phyloP scores from a whole-genome alignment of 441 rosid genomes.

The Corymbia citriodora region DNA sequence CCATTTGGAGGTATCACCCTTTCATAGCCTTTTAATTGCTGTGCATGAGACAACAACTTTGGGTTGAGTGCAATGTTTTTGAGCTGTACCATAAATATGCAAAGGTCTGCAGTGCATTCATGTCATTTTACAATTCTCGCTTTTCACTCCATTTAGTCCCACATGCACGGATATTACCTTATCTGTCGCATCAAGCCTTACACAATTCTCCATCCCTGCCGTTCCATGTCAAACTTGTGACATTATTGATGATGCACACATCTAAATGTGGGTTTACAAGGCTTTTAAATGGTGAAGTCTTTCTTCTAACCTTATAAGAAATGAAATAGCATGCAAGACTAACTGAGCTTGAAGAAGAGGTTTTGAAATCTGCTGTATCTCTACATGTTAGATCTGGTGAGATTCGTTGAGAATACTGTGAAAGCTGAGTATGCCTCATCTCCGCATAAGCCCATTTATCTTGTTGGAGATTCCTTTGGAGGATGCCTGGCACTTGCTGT shows the following conservation, averaged over 20 bases:
- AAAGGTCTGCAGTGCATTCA: background rate
- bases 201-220: background rate
- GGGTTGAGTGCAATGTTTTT: background rate
- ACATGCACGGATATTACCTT: background rate
- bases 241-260: background rate
- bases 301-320: background rate
- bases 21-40: slow-evolving; percentile 1
- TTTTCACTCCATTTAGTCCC: background rate
- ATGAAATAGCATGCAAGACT: background rate
- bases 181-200: background rate
- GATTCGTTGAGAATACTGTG: background rate
- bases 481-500: slow-evolving; percentile 5
- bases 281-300: background rate
- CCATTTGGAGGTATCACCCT: slow-evolving; percentile 63
- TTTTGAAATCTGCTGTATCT: background rate
- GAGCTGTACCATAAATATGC: background rate
- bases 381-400: background rate
- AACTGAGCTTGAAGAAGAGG: background rate
- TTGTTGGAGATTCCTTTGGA: slow-evolving; percentile 1
- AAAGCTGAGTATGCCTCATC: background rate
- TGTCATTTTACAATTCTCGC: background rate
- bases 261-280: background rate
- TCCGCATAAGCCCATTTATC: background rate
- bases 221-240: background rate
- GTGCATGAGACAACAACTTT: background rate